phyloP scores from a whole-genome alignment of 2,329 filamentous ascomycete species.

The Talaromyces sp. region DNA sequence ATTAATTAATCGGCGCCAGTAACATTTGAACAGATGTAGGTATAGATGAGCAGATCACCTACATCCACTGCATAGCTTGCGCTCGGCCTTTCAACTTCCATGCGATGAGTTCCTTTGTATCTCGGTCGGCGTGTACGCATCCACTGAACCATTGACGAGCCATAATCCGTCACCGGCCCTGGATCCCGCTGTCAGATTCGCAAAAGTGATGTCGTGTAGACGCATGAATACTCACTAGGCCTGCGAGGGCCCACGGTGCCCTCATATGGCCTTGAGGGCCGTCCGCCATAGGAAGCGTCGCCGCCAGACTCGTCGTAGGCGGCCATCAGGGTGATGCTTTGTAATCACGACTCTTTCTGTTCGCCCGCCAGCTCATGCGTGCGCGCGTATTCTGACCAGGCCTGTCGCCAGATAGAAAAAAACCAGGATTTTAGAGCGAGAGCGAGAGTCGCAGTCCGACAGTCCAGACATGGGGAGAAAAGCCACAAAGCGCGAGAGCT shows the following conservation, averaged over 20 bases:
- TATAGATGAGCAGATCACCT: slow-evolving; percentile 34
- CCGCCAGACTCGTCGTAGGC: slow-evolving; percentile 34
- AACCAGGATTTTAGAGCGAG: neutral
- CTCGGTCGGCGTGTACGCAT: slow-evolving; percentile 75
- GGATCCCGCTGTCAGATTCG: slow-evolving; percentile 8
- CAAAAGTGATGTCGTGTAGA: neutral
- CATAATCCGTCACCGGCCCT: slow-evolving; percentile 93
- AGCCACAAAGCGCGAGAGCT: slow-evolving; percentile 4
- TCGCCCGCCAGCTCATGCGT: neutral
- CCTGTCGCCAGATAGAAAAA: neutral
- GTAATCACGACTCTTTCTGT: neutral
- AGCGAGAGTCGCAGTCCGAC: neutral
- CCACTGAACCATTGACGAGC: slow-evolving; percentile 84
- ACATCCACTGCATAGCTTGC: slow-evolving; percentile 87
- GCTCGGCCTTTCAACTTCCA: slow-evolving; percentile 79
- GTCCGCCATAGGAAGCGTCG: slow-evolving; percentile 27
- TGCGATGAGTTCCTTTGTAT: slow-evolving; percentile 64
- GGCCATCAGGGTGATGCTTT: slow-evolving; percentile 20
- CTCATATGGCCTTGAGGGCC: slow-evolving; percentile 27
- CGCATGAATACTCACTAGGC: slow-evolving; percentile 27
- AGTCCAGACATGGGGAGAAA: neutral
- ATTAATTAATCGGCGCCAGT: slow-evolving; percentile 1
- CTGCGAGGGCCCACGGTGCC: slow-evolving; percentile 31
- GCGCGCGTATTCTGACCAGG: neutral
- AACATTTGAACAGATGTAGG: neutral